These are phyloP conservation scores for Gardenia jasminoides DNA, from an alignment of 257 asterid genomes.

Conservation along the genomic window DNA sequence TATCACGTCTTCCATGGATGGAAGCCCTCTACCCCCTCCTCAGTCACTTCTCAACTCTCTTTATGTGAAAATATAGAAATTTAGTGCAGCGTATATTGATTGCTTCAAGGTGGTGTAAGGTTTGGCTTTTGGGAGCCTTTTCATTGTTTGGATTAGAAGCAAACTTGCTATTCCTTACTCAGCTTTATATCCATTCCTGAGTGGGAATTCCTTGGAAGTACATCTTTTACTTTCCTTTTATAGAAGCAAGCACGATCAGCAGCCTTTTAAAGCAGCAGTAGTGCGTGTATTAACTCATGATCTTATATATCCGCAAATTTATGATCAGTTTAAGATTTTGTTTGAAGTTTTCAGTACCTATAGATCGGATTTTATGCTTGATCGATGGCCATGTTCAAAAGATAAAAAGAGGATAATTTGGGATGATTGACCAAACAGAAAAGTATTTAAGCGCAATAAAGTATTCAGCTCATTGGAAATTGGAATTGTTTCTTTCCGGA, in stretches of 20 bases:
- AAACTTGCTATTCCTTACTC: slow-evolving; percentile 46
- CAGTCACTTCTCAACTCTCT: slow-evolving; percentile 12
- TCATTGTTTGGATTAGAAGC: slow-evolving; percentile 70
- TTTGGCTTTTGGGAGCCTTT: slow-evolving; percentile 33
- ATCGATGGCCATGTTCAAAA: not conserved
- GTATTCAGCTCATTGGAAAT: slow-evolving; percentile 6
- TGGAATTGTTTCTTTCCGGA: slow-evolving; percentile 10
- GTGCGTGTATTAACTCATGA: not conserved
- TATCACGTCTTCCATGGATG: slow-evolving; percentile 50
- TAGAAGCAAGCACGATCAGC: slow-evolving; percentile 28
- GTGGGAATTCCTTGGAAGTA: slow-evolving; percentile 20
- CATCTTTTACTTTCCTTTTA: slow-evolving; percentile 19
- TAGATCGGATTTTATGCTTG: not conserved
- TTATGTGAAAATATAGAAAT: slow-evolving; percentile 6
- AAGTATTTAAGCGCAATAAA: not conserved
- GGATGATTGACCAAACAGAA: not conserved
- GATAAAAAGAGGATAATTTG: not conserved
- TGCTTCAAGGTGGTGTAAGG: slow-evolving; percentile 69
- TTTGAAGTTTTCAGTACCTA: not conserved
- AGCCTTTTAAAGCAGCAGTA: slow-evolving; percentile 1
- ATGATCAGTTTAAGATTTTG: not conserved
- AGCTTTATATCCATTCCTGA: slow-evolving; percentile 17
- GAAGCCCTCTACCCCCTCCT: slow-evolving; percentile 32
- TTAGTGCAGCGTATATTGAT: slow-evolving; percentile 20
- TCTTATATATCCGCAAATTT: not conserved